Base-by-base conservation (phyloP, 306 rosid genomes). In the Leucaena leucocephala region DNA sequence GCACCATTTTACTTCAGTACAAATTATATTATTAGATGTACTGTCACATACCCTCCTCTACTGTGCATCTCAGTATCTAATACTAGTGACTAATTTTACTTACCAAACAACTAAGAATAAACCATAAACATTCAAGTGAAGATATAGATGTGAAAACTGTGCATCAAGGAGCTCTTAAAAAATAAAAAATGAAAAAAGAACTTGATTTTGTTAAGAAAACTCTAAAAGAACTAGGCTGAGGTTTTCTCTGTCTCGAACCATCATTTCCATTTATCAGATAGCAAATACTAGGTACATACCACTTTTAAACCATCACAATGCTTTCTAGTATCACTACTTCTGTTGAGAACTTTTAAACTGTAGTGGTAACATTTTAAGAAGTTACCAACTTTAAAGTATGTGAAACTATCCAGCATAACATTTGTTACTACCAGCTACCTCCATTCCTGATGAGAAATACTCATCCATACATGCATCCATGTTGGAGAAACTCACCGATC, bases 401-500 rank as follows among this genome's bases (percentile, higher is more conserved):
- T 35, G 74, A 68, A 40, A 83, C 75, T 9, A 72, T 57, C 55
- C 61, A 66, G 66, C 63, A 10, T 45, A 17, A 0, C 57, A 67
- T 46, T 59, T 3, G 9, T 6, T 62, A 76, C 72, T 75, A 71
- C 68, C 44, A 76, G 52, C 79, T 71, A 65, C 59, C 79, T 54
- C 12, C 50, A 80, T 57, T 15, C 59, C 65, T 19, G 33, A 16
- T 14, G 38, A 52, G 17, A 72, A 16, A 50, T 48, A 50, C 49
- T 11, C 10, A 34, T 11, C n/a, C 35, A n/a, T 19, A 38, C 16
- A 42, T 19, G 72, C 27, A 5, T 2, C 33, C 72, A 67, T n/a
- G 14, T 40, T 19, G 49, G 74, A 77, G 79, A 74, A 80, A 76
- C 91, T 67, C 80, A 95, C 98, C 93, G 81, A 73, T 95, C 98